Percentiles rank a stretch among this genome's conserved stretches.
These are phyloP conservation scores for Geotrichum histeridarum DNA, from an alignment of 1,139 yeast species.

Conservation along the genomic window DNA sequence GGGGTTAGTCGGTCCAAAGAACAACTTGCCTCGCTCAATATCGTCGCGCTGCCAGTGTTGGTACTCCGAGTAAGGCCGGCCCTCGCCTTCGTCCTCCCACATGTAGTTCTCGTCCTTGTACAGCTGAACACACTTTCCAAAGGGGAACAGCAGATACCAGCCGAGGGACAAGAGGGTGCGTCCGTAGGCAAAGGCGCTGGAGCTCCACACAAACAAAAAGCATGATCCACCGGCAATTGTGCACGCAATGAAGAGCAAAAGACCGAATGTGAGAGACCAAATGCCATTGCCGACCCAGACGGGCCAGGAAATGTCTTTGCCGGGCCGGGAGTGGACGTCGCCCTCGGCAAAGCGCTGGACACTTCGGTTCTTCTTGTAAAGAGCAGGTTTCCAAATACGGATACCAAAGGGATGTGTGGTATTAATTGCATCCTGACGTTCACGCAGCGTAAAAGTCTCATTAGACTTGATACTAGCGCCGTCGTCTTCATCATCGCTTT, in stretches of 20 bases:
- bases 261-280: slow-evolving; percentile 73
- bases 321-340: slow-evolving; percentile 80
- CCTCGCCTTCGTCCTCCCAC: slow-evolving; percentile 84
- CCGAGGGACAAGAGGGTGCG: slow-evolving; percentile 60
- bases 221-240: slow-evolving; percentile 47
- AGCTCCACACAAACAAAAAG: slow-evolving; percentile 36
- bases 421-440: slow-evolving; percentile 93
- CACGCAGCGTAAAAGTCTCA: slow-evolving; percentile 84
- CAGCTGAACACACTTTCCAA: slow-evolving; percentile 82
- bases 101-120: slow-evolving; percentile 74
- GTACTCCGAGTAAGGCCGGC: slow-evolving; percentile 78
- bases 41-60: slow-evolving; percentile 84
- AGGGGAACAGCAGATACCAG: slow-evolving; percentile 69
- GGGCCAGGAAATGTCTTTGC: slow-evolving; percentile 51
- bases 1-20: slow-evolving; percentile 49
- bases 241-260: slow-evolving; percentile 53
- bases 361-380: slow-evolving; percentile 85
- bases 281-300: slow-evolving; percentile 68
- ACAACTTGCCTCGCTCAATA: slow-evolving; percentile 51
- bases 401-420: slow-evolving; percentile 97
- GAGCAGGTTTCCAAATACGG: slow-evolving; percentile 96
- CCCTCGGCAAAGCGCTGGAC: slow-evolving; percentile 89
- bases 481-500: slow-evolving; percentile 36
- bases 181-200: slow-evolving; percentile 53
- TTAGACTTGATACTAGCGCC: slow-evolving; percentile 44